Conservation (phyloP, 2,329 filamentous ascomycete species). For the Falciphora oryzae region DNA sequence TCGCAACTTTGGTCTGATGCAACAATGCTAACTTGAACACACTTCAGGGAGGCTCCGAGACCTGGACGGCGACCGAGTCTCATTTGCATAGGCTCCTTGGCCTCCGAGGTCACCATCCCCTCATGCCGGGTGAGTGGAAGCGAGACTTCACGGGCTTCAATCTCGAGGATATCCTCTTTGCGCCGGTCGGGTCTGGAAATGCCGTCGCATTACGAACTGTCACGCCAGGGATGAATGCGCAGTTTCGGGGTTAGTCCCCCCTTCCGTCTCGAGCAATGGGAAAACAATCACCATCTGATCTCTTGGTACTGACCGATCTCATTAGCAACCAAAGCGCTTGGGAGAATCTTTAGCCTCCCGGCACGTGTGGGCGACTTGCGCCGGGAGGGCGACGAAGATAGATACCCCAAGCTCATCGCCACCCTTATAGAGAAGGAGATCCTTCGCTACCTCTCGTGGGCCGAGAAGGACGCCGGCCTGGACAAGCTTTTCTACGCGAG, state of each 20-base stretch:
- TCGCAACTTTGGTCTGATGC: no score
- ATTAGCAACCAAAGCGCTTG: conserved; percentile 27
- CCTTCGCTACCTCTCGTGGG: conserved; percentile 26
- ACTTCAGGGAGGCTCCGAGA: conserved; percentile 14
- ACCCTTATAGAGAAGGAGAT: conserved; percentile 24
- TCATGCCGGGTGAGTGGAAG: conserved; percentile 27
- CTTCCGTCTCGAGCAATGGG: background rate
- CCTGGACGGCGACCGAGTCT: conserved; percentile 26
- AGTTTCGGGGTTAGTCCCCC: conserved; percentile 21
- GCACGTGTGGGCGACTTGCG: conserved; percentile 25
- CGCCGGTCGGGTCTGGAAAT: conserved; percentile 18
- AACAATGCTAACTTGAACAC: no score
- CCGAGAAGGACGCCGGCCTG: conserved; percentile 25
- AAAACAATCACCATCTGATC: background rate
- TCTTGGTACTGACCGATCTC: background rate
- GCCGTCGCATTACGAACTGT: conserved; percentile 21
- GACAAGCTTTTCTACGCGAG: conserved; percentile 31
- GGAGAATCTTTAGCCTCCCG: conserved; percentile 28
- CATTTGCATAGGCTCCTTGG: conserved; percentile 28
- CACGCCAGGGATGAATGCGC: conserved; percentile 17
- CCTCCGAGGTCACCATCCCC: conserved; percentile 28
- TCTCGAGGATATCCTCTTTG: conserved; percentile 26
- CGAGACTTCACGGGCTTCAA: conserved; percentile 28
- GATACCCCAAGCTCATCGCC: conserved; percentile 20
- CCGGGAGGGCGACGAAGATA: conserved; percentile 20